phyloP scores from a whole-genome alignment of 2,329 filamentous ascomycete species.

The Aspergillaceae sp. region DNA sequence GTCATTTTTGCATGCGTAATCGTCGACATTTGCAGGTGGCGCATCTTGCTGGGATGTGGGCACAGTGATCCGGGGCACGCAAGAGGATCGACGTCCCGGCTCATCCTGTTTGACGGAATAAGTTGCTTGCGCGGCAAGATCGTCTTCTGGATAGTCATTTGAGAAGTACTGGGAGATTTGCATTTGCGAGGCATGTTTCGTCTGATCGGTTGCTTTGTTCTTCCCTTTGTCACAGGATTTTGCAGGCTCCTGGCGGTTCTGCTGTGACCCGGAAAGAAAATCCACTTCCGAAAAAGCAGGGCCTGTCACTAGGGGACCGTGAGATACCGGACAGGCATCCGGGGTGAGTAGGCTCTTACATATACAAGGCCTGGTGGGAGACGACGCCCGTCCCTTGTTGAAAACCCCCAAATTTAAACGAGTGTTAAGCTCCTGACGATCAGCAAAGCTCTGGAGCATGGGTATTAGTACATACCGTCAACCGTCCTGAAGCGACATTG shows the following conservation, averaged over 20 bases:
- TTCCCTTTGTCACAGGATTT: not conserved
- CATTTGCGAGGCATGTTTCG: not conserved
- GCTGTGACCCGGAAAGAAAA: constrained; percentile 9
- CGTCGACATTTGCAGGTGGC: no score
- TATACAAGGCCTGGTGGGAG: constrained; percentile 15
- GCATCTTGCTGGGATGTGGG: no score
- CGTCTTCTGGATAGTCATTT: not conserved
- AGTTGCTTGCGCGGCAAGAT: not conserved
- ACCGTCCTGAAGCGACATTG: constrained; percentile 44
- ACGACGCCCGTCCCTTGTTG: constrained; percentile 28
- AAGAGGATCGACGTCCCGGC: no score
- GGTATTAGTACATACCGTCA: constrained; percentile 39
- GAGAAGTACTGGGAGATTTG: not conserved
- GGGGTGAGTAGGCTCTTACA: constrained; percentile 6
- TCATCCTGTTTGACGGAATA: no score
- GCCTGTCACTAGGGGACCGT: constrained; percentile 7
- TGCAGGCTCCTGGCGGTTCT: not conserved
- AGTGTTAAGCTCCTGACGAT: constrained; percentile 15
- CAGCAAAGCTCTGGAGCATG: not conserved
- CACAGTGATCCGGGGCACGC: no score
- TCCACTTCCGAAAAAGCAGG: constrained; percentile 16
- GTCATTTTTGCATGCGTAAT: no score
- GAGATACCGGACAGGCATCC: not conserved
- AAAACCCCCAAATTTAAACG: constrained; percentile 24
- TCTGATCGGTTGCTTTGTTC: not conserved